A percentile compares a stretch with the other conserved stretches of the same genome.
Evolutionary conservation across 2,329 filamentous ascomycete genomes (phyloP).

Genomic region (Samsoniella hepiali): DNA sequence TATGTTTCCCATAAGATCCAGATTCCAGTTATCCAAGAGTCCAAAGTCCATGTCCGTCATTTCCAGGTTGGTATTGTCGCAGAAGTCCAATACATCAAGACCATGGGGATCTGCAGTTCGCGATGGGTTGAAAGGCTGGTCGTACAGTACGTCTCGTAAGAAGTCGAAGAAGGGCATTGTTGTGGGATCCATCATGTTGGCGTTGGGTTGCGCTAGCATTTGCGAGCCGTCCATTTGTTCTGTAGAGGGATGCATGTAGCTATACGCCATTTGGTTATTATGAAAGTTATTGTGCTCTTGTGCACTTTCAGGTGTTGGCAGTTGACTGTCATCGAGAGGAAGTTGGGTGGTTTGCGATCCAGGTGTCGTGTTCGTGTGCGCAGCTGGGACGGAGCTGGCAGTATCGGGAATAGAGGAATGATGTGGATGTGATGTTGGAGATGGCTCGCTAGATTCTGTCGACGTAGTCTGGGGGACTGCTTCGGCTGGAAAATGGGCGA

Average conservation of each 20-base stretch:
- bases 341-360: conserved; percentile 26
- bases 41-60: conserved; percentile 52
- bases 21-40: conserved; percentile 48
- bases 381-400: conserved; percentile 19
- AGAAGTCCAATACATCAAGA: conserved; percentile 48
- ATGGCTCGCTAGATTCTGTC: conserved; percentile 9
- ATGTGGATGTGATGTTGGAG: conserved; percentile 16
- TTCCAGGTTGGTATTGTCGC: conserved; percentile 47
- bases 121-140: conserved; percentile 39
- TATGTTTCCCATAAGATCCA: conserved; percentile 32
- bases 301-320: conserved; percentile 34
- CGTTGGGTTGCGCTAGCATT: conserved; percentile 20
- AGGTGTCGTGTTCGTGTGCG: conserved; percentile 27
- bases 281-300: conserved; percentile 18
- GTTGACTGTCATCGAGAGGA: conserved; percentile 33
- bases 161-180: conserved; percentile 49
- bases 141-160: conserved; percentile 48
- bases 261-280: conserved; percentile 17
- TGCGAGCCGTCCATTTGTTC: conserved; percentile 15
- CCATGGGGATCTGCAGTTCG: conserved; percentile 39
- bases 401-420: conserved; percentile 16
- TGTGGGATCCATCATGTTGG: conserved; percentile 28
- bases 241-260: not conserved
- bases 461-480: conserved; percentile 18
- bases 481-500: conserved; percentile 41